Base-by-base conservation (phyloP, 345 rosid genomes). In the Boechera stricta region DNA sequence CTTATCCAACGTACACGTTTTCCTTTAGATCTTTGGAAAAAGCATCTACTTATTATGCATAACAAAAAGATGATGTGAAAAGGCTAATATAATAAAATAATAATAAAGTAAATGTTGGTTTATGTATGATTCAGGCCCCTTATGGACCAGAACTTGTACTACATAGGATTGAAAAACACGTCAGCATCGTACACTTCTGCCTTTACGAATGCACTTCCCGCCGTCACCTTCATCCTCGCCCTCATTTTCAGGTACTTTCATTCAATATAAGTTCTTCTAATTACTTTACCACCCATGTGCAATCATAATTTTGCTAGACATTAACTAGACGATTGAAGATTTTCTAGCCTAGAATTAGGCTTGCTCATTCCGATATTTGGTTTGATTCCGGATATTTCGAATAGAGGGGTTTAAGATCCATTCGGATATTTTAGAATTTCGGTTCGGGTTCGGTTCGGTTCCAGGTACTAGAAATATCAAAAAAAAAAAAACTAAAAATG, bases 151-250 rank as follows among this genome's bases (percentile, higher is more conserved):
- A 94, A 94, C 72, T 53, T 91, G 6, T 94, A 90, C 74, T 89
- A 83, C 75, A 35, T 88, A 69, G 98, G 98, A 51, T 79, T 94
- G 91, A 87, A 91, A 79, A 67, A 74, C 82, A 91, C 98, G 12
- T 84, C 95, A 0, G 97, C 98, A 44, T 91, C 98, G 63, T 91
- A 87, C 74, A 77, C 91, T 65, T 86, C 97, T 1, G 92, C 96
- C 16, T 75, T 80, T 7, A 70, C 81, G 76, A 94, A 94, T 71
- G 74, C 86, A 82, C 94, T 94, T 65, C 97, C 98, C 6, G 98
- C 98, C 67, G 69, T 94, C 57, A 92, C 98, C 67, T 90, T 94
- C 81, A 76, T 90, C 47, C 45, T 94, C 85, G 97, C 98, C 36
- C 71, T 94, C 67, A 82, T 89, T 75, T 91, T 91, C 95, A 86